Percentiles rank a stretch among this genome's conserved stretches.
Evolutionary conservation across 2,329 filamentous ascomycete genomes (phyloP).

Genomic region (Tricladium varicosporioides): DNA sequence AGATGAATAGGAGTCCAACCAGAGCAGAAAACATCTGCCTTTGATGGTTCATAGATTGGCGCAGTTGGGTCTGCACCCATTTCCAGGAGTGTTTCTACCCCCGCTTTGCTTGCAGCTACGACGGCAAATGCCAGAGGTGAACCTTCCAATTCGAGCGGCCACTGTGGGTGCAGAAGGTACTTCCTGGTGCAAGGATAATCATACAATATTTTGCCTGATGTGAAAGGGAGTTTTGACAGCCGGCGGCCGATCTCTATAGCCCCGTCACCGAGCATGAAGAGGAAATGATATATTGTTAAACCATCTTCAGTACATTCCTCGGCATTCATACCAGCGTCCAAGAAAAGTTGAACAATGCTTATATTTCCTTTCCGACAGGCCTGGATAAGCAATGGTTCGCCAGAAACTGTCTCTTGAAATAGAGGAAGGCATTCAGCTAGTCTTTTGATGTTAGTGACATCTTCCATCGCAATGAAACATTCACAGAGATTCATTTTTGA

Average conservation of each 20-base stretch:
- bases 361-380: too few species aligned
- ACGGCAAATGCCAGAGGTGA: constrained; percentile 4
- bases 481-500: not conserved
- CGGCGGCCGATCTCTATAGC: too few species aligned
- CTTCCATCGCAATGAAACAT: not conserved
- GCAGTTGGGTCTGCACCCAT: constrained; percentile 2
- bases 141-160: not conserved
- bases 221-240: not conserved
- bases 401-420: too few species aligned
- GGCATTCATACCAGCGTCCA: not conserved
- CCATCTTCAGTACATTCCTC: not conserved
- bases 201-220: not conserved
- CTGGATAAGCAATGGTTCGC: too few species aligned
- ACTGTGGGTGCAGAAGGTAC: not conserved
- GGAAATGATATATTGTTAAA: not conserved
- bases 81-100: not conserved
- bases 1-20: constrained; percentile 1
- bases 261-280: constrained; percentile 6
- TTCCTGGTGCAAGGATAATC: not conserved
- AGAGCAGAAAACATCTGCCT: not conserved
- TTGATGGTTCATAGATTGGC: not conserved
- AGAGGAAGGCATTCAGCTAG: too few species aligned
- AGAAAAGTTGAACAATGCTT: too few species aligned
- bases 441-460: too few species aligned
- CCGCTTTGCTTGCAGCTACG: not conserved